A percentile compares a stretch with the other conserved stretches of the same genome.
phyloP scores from a whole-genome alignment of 1,139 yeast species.

The Eremothecium coryli region DNA sequence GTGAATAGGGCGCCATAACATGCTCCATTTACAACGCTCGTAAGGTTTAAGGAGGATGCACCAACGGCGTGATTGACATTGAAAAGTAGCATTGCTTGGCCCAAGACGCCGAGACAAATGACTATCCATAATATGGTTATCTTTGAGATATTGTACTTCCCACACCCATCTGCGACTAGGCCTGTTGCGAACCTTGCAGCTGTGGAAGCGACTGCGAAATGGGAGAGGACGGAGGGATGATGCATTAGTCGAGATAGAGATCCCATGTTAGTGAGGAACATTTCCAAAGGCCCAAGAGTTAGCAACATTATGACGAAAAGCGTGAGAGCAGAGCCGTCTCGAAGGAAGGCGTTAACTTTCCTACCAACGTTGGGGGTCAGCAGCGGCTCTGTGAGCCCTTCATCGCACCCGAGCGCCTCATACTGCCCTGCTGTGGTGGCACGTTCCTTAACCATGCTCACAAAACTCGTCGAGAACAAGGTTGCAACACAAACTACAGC shows the following conservation, averaged over 20 bases:
- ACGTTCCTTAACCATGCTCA: slow-evolving; percentile 36
- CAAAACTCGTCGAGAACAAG: slow-evolving; percentile 55
- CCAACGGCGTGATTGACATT: slow-evolving; percentile 11
- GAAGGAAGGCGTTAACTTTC: slow-evolving; percentile 35
- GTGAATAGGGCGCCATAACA: slow-evolving; percentile 83
- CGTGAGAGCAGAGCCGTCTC: slow-evolving; percentile 58
- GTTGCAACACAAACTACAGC: slow-evolving; percentile 47
- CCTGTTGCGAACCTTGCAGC: slow-evolving; percentile 61
- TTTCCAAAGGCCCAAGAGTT: slow-evolving; percentile 78
- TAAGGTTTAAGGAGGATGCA: slow-evolving; percentile 28
- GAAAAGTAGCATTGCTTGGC: slow-evolving; percentile 32
- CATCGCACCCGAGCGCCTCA: too few species aligned
- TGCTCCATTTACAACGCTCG: slow-evolving; percentile 54
- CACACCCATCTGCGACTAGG: slow-evolving; percentile 48
- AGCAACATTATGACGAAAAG: slow-evolving; percentile 55
- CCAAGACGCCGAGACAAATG: slow-evolving; percentile 37
- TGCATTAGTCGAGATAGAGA: slow-evolving; percentile 35
- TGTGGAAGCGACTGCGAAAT: slow-evolving; percentile 50
- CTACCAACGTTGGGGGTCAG: slow-evolving; percentile 9
- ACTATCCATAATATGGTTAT: slow-evolving; percentile 39
- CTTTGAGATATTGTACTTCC: slow-evolving; percentile 32
- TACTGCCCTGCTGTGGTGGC: slow-evolving; percentile 9
- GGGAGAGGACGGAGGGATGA: slow-evolving; percentile 35
- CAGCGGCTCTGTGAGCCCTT: slow-evolving; percentile 13
- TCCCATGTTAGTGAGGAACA: slow-evolving; percentile 80